Evolutionary conservation across 2,329 filamentous ascomycete species (phyloP), one percentile per base, ranked within the genome.

Genomic region (Chrysosporium keratinophilum): DNA sequence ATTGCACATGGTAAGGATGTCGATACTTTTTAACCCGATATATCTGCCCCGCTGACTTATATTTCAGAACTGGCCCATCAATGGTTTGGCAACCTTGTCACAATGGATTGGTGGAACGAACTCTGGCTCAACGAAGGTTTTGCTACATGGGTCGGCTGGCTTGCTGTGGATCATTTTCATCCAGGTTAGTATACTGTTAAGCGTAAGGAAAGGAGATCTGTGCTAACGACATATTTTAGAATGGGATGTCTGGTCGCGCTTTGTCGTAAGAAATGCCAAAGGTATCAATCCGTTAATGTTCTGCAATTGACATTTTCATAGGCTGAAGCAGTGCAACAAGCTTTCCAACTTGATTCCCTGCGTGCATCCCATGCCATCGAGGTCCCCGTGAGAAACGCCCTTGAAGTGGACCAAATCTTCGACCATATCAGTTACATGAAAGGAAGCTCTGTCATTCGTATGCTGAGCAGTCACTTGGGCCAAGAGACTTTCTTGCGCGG

Each of bases 351-450:
- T 31, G 93, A 98, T 65, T 84, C 87, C 44, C 81, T 98, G 60
- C 85, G 93, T 45, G 87, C 88, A 41, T 95, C 89, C 48, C 93
- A 98, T 69, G 87, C 93, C 7, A 96, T 98, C 61, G 91, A 98
- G 69, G 93, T 98, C 5, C 87, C 89, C 0, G 93, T 98, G 31
- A 84, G 83, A 62, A 90, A 96, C 67, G 93, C 90, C 31, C 80
- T 97, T 10, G 93, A 97, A 62, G 88, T 97, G 60, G 94, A 97
- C 69, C 93, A 98, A 70, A 95, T 97, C 60, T 98, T 98, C 65
- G 93, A 98, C 68, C 81, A 85, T 67, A 97, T 98, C 71, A 94
- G 87, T 71, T 98, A 97, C 67, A 78, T 94, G 58, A 97, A 98
- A 75, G 93, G 93, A 35, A 95, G 88, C 73, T 95, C 91, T 1